These are phyloP conservation scores for Phlebiopsis gigantea DNA, from an alignment of 768 basidiomycete species.

Conservation along the genomic window DNA sequence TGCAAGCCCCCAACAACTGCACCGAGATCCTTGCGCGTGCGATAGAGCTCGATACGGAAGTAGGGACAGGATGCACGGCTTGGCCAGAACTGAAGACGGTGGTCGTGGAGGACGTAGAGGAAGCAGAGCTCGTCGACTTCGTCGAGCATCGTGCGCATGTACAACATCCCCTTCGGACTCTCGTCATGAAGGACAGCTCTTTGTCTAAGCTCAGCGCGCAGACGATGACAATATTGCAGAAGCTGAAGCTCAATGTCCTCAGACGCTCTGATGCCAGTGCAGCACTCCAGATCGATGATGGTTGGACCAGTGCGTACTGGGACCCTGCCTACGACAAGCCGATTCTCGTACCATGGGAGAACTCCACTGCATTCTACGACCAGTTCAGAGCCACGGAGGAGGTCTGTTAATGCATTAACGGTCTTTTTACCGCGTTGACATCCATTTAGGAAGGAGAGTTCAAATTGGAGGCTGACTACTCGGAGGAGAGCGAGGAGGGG, in stretches of 20 bases:
- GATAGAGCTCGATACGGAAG: background rate
- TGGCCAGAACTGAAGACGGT: background rate
- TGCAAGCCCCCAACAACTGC: background rate
- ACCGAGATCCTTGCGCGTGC: background rate
- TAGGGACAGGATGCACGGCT: background rate
- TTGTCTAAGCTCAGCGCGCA: background rate
- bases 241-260: background rate
- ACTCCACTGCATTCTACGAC: background rate
- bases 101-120: no score
- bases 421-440: no score
- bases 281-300: background rate
- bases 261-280: background rate
- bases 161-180: background rate
- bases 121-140: background rate
- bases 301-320: background rate
- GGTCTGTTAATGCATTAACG: background rate
- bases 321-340: background rate
- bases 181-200: background rate
- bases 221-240: background rate
- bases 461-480: no score
- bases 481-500: no score
- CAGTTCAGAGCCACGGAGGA: background rate
- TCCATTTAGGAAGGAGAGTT: no score
- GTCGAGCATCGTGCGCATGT: background rate
- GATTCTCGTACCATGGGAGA: background rate